Evolutionary conservation across 495 filamentous ascomycete genomes (phyloP).

Genomic region (Penicillium atrosanguineum): DNA sequence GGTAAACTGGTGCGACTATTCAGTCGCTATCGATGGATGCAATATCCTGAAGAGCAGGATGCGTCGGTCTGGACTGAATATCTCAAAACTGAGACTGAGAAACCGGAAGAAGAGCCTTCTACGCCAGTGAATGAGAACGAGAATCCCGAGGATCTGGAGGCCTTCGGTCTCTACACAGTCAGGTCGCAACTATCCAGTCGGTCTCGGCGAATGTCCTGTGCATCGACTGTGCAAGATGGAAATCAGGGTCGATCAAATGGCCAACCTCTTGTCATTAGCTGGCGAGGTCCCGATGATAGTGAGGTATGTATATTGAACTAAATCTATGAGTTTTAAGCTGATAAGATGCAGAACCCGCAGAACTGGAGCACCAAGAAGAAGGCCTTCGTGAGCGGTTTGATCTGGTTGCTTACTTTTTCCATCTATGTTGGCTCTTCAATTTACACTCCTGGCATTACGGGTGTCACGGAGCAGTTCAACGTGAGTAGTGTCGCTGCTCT

Average conservation of each 20-base stretch:
- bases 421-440: slow-evolving; percentile 36
- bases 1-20: slow-evolving; percentile 6
- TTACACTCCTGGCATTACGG: slow-evolving; percentile 23
- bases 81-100: neutral
- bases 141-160: slow-evolving; percentile 9
- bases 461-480: slow-evolving; percentile 39
- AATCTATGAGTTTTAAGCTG: neutral
- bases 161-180: neutral
- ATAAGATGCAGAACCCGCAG: slow-evolving; percentile 40
- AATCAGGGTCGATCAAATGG: too few relatives aligned
- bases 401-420: slow-evolving; percentile 30
- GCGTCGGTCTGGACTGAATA: too few relatives aligned
- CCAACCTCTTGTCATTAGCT: too few relatives aligned
- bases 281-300: neutral
- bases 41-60: too few relatives aligned
- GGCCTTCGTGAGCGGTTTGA: slow-evolving; percentile 14
- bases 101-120: too few relatives aligned
- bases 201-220: slow-evolving; percentile 10
- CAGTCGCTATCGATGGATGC: neutral
- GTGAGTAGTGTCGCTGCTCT: slow-evolving; percentile 46
- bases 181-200: neutral
- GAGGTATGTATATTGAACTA: slow-evolving; percentile 20
- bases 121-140: slow-evolving; percentile 19
- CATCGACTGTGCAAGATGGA: slow-evolving; percentile 1
- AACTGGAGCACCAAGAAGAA: slow-evolving; percentile 42